Percentiles rank a stretch among this genome's conserved stretches.
phyloP scores from a whole-genome alignment of 1,284 basidiomycete genomes.

The Inonotus obliquus region DNA sequence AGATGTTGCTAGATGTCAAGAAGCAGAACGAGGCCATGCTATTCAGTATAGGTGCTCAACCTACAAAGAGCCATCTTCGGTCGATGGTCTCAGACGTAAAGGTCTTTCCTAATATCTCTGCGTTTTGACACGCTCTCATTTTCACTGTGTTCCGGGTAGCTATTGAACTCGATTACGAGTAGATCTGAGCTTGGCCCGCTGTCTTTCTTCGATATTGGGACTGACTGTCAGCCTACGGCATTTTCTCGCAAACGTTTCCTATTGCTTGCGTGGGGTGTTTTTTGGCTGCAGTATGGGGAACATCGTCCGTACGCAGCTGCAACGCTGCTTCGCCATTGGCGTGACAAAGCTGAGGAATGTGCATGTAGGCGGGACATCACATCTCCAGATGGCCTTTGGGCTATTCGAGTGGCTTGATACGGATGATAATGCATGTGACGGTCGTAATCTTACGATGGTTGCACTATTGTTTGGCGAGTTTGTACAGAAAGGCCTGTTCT shows the following conservation, averaged over 20 bases:
- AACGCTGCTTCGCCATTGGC: slow-evolving; percentile 70
- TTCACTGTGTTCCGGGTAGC: slow-evolving; percentile 35
- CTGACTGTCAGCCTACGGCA: slow-evolving; percentile 34
- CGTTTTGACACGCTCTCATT: slow-evolving; percentile 58
- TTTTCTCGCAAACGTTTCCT: slow-evolving; percentile 72
- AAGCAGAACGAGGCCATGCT: slow-evolving; percentile 74
- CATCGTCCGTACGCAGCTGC: slow-evolving; percentile 81
- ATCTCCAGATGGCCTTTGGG: too few relatives aligned
- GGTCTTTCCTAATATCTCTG: too few relatives aligned
- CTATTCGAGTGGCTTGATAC: too few relatives aligned
- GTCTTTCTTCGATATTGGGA: slow-evolving; percentile 53
- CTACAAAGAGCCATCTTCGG: slow-evolving; percentile 50
- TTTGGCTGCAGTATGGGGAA: too few relatives aligned
- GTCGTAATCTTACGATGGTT: too few relatives aligned
- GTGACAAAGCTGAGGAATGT: slow-evolving; percentile 58
- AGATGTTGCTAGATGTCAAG: slow-evolving; percentile 53
- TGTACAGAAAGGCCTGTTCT: slow-evolving; percentile 71
- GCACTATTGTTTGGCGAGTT: slow-evolving; percentile 82
- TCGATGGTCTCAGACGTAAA: too few relatives aligned
- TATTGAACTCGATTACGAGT: slow-evolving; percentile 76
- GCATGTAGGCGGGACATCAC: too few relatives aligned
- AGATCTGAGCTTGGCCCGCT: slow-evolving; percentile 62
- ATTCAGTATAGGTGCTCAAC: slow-evolving; percentile 61
- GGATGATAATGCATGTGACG: too few relatives aligned
- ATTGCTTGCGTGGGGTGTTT: slow-evolving; percentile 83